phyloP scores from a whole-genome alignment of 2,329 filamentous ascomycete genomes.

The Colletotrichum falcatum region DNA sequence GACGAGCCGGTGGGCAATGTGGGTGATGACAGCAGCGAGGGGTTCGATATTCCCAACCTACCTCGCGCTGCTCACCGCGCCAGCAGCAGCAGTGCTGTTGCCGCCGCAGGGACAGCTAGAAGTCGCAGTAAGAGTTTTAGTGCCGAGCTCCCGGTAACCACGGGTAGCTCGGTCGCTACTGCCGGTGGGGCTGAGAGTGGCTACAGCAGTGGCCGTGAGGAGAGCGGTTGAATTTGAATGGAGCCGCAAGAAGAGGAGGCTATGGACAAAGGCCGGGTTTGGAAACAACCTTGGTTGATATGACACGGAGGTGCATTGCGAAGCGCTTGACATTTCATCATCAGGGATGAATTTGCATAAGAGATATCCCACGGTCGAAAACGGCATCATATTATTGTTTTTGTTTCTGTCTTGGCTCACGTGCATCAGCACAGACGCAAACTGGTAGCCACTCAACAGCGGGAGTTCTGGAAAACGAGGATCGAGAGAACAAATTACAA shows the following conservation, averaged over 20 bases:
- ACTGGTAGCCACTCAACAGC: neutral
- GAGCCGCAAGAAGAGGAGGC: neutral
- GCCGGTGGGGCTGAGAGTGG: conserved; percentile 54
- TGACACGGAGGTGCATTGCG: conserved; percentile 12
- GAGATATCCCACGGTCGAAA: neutral
- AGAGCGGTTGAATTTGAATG: conserved; percentile 38
- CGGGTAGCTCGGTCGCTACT: conserved; percentile 55
- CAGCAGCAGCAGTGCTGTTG: conserved; percentile 48
- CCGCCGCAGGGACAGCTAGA: conserved; percentile 48
- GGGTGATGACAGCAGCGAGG: conserved; percentile 9
- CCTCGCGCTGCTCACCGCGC: conserved; percentile 42
- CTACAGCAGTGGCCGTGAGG: conserved; percentile 52
- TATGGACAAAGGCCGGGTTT: neutral
- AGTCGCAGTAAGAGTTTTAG: conserved; percentile 50
- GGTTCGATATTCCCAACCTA: conserved; percentile 42
- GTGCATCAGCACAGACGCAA: neutral
- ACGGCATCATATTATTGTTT: neutral
- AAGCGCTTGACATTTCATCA: conserved; percentile 9
- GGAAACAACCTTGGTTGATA: neutral
- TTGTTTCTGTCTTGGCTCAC: neutral
- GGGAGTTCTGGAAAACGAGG: neutral
- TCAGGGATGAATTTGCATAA: conserved; percentile 6
- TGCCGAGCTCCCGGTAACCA: conserved; percentile 45
- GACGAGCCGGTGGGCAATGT: conserved; percentile 36
- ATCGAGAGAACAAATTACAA: conserved; percentile 5